phyloP scores from a whole-genome alignment of 768 basidiomycete species.

The Hypsizygus marmoreus region DNA sequence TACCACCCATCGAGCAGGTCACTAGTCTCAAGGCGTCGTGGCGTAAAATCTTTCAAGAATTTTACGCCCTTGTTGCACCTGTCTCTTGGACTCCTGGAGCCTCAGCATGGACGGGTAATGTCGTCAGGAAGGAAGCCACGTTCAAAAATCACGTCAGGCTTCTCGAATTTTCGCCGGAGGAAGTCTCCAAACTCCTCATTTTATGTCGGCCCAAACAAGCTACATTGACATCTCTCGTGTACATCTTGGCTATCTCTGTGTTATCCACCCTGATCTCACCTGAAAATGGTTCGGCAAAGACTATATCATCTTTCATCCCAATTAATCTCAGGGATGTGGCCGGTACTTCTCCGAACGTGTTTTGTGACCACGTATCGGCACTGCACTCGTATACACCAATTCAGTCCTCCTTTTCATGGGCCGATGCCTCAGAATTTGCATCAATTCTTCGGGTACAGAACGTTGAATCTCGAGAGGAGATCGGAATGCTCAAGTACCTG shows the following conservation, averaged over 20 bases:
- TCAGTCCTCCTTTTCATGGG: constrained; percentile 32
- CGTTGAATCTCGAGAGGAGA: constrained; percentile 18
- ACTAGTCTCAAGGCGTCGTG: constrained; percentile 28
- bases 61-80: constrained; percentile 29
- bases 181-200: constrained; percentile 20
- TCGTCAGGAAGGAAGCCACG: constrained; percentile 17
- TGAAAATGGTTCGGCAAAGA: constrained; percentile 9
- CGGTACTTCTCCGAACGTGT: constrained; percentile 23
- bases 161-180: constrained; percentile 23
- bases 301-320: constrained; percentile 26
- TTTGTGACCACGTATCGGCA: constrained; percentile 36
- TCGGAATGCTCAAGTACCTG: constrained; percentile 36
- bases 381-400: constrained; percentile 22
- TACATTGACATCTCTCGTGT: constrained; percentile 34
- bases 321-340: constrained; percentile 34
- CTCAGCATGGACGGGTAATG: constrained; percentile 33
- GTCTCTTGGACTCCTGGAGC: constrained; percentile 24
- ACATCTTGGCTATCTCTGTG: constrained; percentile 25
- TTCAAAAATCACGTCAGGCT: constrained; percentile 27
- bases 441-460: constrained; percentile 23
- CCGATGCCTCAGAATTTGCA: constrained; percentile 28
- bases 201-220: constrained; percentile 29
- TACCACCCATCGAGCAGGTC: constrained; percentile 28
- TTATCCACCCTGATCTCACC: constrained; percentile 29
- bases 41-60: constrained; percentile 19